Conservation (phyloP, 305 asterid genomes). For the Fraxinus paxiana region DNA sequence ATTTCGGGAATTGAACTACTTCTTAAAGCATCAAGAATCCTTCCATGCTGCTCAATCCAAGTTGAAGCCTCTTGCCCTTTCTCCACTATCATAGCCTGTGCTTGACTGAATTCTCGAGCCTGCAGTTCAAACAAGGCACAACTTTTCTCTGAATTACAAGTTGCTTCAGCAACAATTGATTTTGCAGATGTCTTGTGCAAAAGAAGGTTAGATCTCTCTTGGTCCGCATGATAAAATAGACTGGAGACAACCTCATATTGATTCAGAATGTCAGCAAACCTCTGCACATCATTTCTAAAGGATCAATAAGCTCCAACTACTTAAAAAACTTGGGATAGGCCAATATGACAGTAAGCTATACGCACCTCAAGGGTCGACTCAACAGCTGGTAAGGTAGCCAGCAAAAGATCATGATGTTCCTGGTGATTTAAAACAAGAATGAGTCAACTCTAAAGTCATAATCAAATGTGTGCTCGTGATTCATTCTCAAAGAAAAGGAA, state of each 20-base stretch:
- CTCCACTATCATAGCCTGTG: conserved; percentile 69
- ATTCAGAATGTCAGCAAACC: conserved; percentile 59
- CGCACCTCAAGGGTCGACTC: conserved; percentile 90
- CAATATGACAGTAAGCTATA: conserved; percentile 28
- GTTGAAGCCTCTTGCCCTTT: conserved; percentile 79
- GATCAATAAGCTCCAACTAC: conserved; percentile 23
- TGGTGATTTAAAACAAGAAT: conserved; percentile 34
- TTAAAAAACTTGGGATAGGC: conserved; percentile 22
- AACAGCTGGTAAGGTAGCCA: conserved; percentile 76
- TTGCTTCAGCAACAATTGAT: conserved; percentile 74
- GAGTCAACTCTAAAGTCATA: conserved; percentile 12
- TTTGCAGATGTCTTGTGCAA: conserved; percentile 77
- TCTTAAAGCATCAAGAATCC: conserved; percentile 86
- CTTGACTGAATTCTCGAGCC: conserved; percentile 76
- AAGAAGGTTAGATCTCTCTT: conserved; percentile 71
- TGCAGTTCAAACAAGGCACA: conserved; percentile 70
- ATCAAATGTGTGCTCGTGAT: background rate
- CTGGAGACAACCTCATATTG: conserved; percentile 80
- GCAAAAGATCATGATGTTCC: conserved; percentile 96
- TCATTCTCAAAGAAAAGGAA: conserved; percentile 20
- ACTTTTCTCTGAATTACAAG: conserved; percentile 62
- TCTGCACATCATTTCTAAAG: conserved; percentile 49
- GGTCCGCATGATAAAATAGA: conserved; percentile 72
- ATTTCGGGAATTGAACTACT: conserved; percentile 72
- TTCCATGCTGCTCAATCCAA: conserved; percentile 94